Evolutionary conservation across 208 protist species (phyloP), one percentile per base, ranked within the genome.

Genomic region (Vickermania spadyakhi): DNA sequence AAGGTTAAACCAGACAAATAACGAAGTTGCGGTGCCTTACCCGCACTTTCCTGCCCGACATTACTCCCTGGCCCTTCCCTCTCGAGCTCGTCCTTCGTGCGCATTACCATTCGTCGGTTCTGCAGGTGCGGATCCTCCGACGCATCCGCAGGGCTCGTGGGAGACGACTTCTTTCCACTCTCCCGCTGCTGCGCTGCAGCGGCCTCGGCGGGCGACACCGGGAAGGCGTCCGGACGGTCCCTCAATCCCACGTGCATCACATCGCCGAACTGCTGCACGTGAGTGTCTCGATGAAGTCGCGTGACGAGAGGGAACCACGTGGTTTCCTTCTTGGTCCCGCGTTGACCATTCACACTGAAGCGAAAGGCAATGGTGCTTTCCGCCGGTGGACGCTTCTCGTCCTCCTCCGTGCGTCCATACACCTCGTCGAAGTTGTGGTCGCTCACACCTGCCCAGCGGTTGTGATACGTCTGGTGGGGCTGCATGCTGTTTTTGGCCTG

Each of bases 231-330:
- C 36, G 36, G 36, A 7, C 18, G 36, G 36, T n/a, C 18, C 11
- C 11, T 18, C 11, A 5, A 7, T 11, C 11, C n/a, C n/a, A 23
- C 18, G 13, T 22, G 55, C 26, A 11, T 7, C 60, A 58, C 2
- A 58, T 13, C 23, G 22, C 27, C 21, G 28, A 72, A 51, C 23
- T 22, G 3, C 25, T 30, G 51, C 26, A 58, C 55, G 25, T 68
- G 51, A 25, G 28, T 18, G 28, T 13, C 5, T 14, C 11, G 18
- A 4, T 29, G 53, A n/a, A 54, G 58, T 0, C 65, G 66, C 36
- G 69, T 52, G 0, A 77, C 63, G 1, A 93, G 25, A 18, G 86
- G 82, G 28, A 89, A 49, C 86, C 86, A 93, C 30, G 79, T 79
- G 18, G 82, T 88, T 45, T 87, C 70, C 64, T 84, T 84, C 18